phyloP scores from a whole-genome alignment of 805 yeast species.

The Kregervanrija pseudodelftensis region DNA sequence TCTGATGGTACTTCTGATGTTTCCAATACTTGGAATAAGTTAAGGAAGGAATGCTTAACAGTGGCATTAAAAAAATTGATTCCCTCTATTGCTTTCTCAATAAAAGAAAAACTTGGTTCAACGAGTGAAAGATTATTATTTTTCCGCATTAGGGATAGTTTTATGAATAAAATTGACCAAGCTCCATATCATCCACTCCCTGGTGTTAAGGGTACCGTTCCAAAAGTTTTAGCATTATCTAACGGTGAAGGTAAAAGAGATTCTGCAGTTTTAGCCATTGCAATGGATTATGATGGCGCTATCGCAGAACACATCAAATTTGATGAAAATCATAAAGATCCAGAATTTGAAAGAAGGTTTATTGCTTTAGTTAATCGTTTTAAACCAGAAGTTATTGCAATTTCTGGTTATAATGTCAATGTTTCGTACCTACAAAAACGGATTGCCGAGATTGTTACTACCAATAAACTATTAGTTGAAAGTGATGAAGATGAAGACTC shows the following conservation, averaged over 20 bases:
- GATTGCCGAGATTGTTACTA: slow-evolving; percentile 48
- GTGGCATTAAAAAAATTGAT: slow-evolving; percentile 62
- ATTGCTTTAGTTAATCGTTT: slow-evolving; percentile 51
- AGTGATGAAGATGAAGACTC: slow-evolving; percentile 35
- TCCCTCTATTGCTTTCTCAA: slow-evolving; percentile 60
- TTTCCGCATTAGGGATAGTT: slow-evolving; percentile 60
- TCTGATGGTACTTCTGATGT: slow-evolving; percentile 76
- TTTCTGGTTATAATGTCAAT: slow-evolving; percentile 79
- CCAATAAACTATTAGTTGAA: slow-evolving; percentile 45
- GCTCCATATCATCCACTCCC: slow-evolving; percentile 87
- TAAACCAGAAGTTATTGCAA: slow-evolving; percentile 84
- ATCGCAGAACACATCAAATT: slow-evolving; percentile 72
- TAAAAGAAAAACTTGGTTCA: slow-evolving; percentile 75
- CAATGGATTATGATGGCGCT: slow-evolving; percentile 74
- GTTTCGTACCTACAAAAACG: slow-evolving; percentile 55
- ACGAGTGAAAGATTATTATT: slow-evolving; percentile 68
- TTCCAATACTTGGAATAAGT: slow-evolving; percentile 73
- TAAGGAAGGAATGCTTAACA: slow-evolving; percentile 60
- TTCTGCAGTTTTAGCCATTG: slow-evolving; percentile 82
- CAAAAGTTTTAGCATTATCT: slow-evolving; percentile 75
- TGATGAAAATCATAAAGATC: slow-evolving; percentile 59
- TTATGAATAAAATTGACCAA: slow-evolving; percentile 73
- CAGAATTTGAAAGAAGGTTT: slow-evolving; percentile 61
- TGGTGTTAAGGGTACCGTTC: slow-evolving; percentile 71
- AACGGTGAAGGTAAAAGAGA: slow-evolving; percentile 81